Conservation (phyloP, 176 grass and related monocot species). For the Aechmea fasciata region DNA sequence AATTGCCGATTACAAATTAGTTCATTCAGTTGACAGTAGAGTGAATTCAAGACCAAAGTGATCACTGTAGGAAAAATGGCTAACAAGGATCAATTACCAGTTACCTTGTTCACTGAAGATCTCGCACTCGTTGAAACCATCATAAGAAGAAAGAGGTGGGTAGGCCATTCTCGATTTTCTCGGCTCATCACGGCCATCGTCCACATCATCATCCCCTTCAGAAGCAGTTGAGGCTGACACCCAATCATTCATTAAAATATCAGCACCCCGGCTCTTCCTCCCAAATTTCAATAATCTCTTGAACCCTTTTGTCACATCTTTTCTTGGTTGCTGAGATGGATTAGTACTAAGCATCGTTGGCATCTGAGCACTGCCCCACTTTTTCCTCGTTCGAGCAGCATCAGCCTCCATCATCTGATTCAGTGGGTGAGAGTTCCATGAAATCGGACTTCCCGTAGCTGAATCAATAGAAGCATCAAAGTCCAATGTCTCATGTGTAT, state of each 20-base stretch:
- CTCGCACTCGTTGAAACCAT: conserved; percentile 57
- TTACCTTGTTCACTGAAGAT: conserved; percentile 82
- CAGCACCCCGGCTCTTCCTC: conserved; percentile 62
- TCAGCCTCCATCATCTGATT: conserved; percentile 68
- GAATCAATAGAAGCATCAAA: conserved; percentile 73
- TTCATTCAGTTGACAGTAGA: neutral
- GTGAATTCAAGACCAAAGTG: neutral
- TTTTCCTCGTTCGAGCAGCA: conserved; percentile 79
- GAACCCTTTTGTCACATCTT: conserved; percentile 88
- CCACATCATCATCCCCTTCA: conserved; percentile 85
- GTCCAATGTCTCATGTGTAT: conserved; percentile 62
- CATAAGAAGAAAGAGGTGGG: conserved; percentile 41
- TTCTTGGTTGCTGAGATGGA: conserved; percentile 58
- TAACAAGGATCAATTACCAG: neutral
- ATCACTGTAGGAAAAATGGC: neutral
- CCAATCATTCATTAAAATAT: conserved; percentile 75
- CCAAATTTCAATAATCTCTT: conserved; percentile 97
- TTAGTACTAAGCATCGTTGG: conserved; percentile 42
- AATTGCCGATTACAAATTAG: conserved; percentile 20
- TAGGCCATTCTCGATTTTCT: conserved; percentile 82
- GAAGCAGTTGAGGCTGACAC: conserved; percentile 94
- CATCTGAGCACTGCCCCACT: conserved; percentile 85
- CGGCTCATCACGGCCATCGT: conserved; percentile 66
- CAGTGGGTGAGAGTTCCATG: conserved; percentile 70
- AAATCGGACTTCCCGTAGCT: conserved; percentile 57